These are phyloP conservation scores for Lecanoromycetidae sp. DNA, from an alignment of 2,329 filamentous ascomycete genomes.

Conservation along the genomic window DNA sequence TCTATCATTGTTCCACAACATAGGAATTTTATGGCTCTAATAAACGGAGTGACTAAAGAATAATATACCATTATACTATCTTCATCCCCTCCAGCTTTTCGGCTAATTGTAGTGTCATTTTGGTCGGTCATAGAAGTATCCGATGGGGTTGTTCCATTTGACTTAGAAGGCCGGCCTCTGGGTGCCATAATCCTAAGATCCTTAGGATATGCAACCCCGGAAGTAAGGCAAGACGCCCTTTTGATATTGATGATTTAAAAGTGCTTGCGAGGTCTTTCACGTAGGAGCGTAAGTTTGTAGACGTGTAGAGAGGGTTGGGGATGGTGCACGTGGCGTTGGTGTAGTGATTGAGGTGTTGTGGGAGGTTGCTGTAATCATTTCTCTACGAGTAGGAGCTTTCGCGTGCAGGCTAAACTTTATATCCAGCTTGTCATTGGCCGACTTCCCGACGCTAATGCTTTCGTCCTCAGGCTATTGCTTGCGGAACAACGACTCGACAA, in stretches of 20 bases:
- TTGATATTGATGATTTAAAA: conserved; percentile 11
- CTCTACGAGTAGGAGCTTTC: conserved; percentile 9
- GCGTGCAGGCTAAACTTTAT: conserved; percentile 7
- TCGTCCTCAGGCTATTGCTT: too few species aligned
- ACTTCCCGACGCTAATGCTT: neutral
- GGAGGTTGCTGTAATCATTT: conserved; percentile 1
- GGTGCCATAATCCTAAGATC: conserved; percentile 30
- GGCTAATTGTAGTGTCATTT: conserved; percentile 26
- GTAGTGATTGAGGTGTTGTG: neutral
- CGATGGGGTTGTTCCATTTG: conserved; percentile 32
- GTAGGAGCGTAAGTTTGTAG: neutral
- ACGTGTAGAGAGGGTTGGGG: conserved; percentile 7
- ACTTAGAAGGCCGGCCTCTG: conserved; percentile 23
- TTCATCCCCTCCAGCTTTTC: conserved; percentile 29
- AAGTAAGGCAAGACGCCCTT: conserved; percentile 4
- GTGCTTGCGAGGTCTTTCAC: neutral
- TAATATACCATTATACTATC: conserved; percentile 32
- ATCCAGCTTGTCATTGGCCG: conserved; percentile 5
- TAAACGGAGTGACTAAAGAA: too few species aligned
- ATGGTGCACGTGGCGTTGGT: conserved; percentile 1
- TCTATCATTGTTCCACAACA: too few species aligned
- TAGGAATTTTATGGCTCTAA: too few species aligned
- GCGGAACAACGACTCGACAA: too few species aligned
- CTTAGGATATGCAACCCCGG: conserved; percentile 1
- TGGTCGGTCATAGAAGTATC: conserved; percentile 38